A percentile compares a stretch with the other conserved stretches of the same genome.
phyloP scores from a whole-genome alignment of 192 early-diverging fungal genomes.

The Linnemannia exigua region DNA sequence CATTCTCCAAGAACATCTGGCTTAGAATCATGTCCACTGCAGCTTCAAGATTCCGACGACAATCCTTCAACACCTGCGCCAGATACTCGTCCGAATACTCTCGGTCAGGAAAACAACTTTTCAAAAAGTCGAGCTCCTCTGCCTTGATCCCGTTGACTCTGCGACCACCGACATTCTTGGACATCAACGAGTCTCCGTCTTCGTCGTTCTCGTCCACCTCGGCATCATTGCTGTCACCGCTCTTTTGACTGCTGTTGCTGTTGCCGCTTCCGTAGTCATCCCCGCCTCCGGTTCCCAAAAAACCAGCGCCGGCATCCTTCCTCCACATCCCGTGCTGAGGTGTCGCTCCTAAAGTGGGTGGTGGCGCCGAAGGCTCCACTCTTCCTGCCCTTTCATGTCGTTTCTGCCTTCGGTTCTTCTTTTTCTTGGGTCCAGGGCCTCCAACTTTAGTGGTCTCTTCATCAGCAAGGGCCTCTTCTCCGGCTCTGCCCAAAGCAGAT shows the following conservation, averaged over 20 bases:
- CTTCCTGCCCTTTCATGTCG: neutral
- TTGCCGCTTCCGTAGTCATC: neutral
- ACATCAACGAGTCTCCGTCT: neutral
- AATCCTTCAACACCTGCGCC: conserved; percentile 31
- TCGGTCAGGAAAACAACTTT: conserved; percentile 47
- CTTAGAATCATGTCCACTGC: conserved; percentile 50
- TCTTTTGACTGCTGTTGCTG: neutral
- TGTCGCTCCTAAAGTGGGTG: neutral
- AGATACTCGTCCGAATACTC: conserved; percentile 49
- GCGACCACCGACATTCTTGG: neutral
- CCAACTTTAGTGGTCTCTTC: neutral
- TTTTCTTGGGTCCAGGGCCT: neutral
- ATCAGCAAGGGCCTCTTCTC: neutral
- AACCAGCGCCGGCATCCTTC: neutral
- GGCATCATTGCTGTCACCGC: neutral
- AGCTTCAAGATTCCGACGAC: conserved; percentile 26
- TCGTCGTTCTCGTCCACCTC: neutral
- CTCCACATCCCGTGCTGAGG: conserved; percentile 23
- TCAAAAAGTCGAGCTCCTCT: conserved; percentile 48
- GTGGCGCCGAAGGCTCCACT: too few relatives aligned
- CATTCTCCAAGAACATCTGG: conserved; percentile 54
- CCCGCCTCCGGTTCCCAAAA: neutral
- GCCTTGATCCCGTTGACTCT: conserved; percentile 9
- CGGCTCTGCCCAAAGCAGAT: neutral
- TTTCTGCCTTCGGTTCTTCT: conserved; percentile 20